Base-by-base conservation (phyloP, 1,139 yeast species). In the Saccharomyces hybrid region DNA sequence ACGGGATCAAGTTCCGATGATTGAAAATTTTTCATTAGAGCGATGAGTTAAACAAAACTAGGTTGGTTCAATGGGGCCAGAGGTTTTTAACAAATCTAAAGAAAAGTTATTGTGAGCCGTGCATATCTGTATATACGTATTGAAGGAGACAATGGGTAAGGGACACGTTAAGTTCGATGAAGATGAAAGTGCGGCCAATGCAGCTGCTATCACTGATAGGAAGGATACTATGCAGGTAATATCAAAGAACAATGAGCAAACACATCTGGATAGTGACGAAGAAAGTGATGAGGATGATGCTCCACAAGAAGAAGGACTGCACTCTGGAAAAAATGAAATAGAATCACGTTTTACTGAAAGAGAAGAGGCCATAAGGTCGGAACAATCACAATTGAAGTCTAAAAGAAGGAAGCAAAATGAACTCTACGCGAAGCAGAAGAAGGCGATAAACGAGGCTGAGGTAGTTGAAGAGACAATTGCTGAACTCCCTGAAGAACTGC, bases 401-500 rank as follows among this genome's bases (percentile, higher is more conserved):
- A 79, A 74, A 68, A 75, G 86, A 73, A 76, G 79, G 67, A 71
- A 75, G 62, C 75, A 75, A 59, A 78, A 81, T 61, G 70, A 73
- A 56, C 72, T 71, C 52, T 78, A 77, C 61, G 73, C 55, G 32
- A 68, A 75, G 58, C 79, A 81, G 59, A 71, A 71, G 63, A 65
- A 51, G 61, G 57, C 55, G 61, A 58, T 42, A 2, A 63, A 60
- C 31, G 61, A 60, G 48, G 56, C 58, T 8, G 63, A 63, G 19
- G 58, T 59, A 44, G 60, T 60, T 28, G 60, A 61, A 7, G 70
- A 38, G 55, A 49, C 51, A 2, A 53, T 66, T 12, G 67, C 63
- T 52, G 70, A 67, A 52, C 56, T 69, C 27, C 66, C 71, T n/a
- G 59, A 60, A 27, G 71, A 65, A 2, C 61, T 70, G 42, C 61